A percentile compares a stretch with the other conserved stretches of the same genome.
Evolutionary conservation across 2,329 filamentous ascomycete species (phyloP).

Genomic region (Incumbomyces lentus): DNA sequence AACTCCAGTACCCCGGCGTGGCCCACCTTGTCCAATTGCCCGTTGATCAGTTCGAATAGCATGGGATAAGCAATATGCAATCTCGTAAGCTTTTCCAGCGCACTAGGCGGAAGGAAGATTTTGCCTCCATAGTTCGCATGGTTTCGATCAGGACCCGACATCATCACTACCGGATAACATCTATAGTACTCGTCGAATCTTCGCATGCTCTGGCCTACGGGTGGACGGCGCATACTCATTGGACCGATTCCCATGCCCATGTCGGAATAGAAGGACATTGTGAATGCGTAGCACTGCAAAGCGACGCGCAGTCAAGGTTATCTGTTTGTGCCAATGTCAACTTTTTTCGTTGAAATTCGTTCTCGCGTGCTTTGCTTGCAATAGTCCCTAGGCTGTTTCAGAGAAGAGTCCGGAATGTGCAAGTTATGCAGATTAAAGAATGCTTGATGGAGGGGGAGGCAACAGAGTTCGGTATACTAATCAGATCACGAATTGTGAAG

Average conservation of each 20-base stretch:
- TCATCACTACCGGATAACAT: constrained; percentile 91
- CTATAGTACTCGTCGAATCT: constrained; percentile 98
- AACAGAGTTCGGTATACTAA: too few relatives aligned
- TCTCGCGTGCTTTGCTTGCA: too few relatives aligned
- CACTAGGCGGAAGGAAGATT: constrained; percentile 92
- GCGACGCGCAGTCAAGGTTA: too few relatives aligned
- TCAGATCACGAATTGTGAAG: too few relatives aligned
- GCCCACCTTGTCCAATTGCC: constrained; percentile 65
- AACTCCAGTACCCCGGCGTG: constrained; percentile 96
- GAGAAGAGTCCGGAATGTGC: too few relatives aligned
- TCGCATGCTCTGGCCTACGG: constrained; percentile 43
- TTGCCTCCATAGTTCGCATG: constrained; percentile 95
- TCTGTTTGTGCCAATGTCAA: too few relatives aligned
- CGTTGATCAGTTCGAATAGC: constrained; percentile 91
- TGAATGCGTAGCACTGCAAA: too few relatives aligned
- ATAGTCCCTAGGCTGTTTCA: too few relatives aligned
- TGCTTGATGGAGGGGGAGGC: too few relatives aligned
- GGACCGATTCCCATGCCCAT: constrained; percentile 40
- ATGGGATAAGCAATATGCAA: constrained; percentile 96
- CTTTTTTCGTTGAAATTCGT: too few relatives aligned
- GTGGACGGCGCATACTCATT: constrained; percentile 40
- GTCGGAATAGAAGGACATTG: constrained; percentile 20
- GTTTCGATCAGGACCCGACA: constrained; percentile 77
- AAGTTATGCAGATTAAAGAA: too few relatives aligned
- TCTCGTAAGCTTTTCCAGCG: constrained; percentile 90